Evolutionary conservation across 129 eudicot genomes (phyloP), one percentile per base, ranked within the genome.

Genomic region (Oenanthe sinensis): DNA sequence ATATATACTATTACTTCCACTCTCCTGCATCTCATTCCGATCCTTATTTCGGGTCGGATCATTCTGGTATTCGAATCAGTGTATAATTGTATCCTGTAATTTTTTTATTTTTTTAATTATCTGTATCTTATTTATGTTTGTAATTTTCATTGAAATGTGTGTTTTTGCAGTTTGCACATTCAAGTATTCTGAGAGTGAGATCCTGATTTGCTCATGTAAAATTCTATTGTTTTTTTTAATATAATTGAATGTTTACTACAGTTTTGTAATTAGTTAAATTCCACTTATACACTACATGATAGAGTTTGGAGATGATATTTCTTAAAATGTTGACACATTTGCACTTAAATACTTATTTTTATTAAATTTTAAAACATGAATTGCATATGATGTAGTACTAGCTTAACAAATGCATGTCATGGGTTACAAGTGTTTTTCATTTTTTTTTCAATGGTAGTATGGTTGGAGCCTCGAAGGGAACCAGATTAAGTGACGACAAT

Each of bases 1-100:
- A 55, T 73, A 73, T 73, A n/a, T 73, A 39, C 40, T 2, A 72
- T n/a, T n/a, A n/a, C 76, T 43, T 8, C 13, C 76, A 22, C 76
- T 20, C 76, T 37, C 19, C 49, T 8, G 45, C 75, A 10, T 71
- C 75, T 6, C 30, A 43, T 73, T 73, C 76, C 55, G 55, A 73
- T 73, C 76, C 49, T 71, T 3, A 2, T 12, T 9, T 10, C 50
- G 75, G 22, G 75, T 71, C 26, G 39, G 49, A 71, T 40, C 49
- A 4, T 4, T 22, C 16, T 39, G n/a, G n/a, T n/a, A 12, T 17
- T 42, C 4, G 22, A 37, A 69, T 15, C 17, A 2, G 2, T 40
- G 50, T 70, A 22, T 40, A 71, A 17, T 40, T 71, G n/a, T 52
- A 52, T 20, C 5, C 44, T 3, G 22, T 12, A 8, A 40, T 11